A percentile compares a stretch with the other conserved stretches of the same genome.
Conservation (phyloP, 2,329 filamentous ascomycete genomes). For the Neobulgaria alba region DNA sequence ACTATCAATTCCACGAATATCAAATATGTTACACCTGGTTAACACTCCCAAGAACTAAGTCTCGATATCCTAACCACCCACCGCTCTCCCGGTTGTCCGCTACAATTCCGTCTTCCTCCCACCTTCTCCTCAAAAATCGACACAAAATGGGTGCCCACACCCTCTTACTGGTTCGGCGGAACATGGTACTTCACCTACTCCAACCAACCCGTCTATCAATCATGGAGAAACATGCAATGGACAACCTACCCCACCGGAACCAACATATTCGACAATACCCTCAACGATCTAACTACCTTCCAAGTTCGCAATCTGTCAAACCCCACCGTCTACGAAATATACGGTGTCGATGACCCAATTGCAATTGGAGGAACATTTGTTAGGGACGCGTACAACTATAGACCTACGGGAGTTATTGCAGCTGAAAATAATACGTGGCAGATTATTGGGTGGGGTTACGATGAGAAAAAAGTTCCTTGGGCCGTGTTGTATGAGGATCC, state of each 20-base stretch:
- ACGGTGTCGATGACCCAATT: conserved; percentile 1
- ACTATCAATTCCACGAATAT: too few relatives aligned
- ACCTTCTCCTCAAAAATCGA: background rate
- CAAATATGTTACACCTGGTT: too few relatives aligned
- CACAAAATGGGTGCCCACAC: background rate
- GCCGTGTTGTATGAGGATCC: background rate
- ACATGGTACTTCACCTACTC: conserved; percentile 1
- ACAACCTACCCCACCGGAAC: background rate
- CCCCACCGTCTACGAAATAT: conserved; percentile 1
- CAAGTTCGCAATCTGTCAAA: background rate
- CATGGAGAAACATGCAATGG: conserved; percentile 1
- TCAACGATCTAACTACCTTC: conserved; percentile 1
- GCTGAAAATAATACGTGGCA: conserved; percentile 1
- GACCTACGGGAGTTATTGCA: background rate
- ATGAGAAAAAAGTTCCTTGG: background rate
- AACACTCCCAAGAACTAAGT: background rate
- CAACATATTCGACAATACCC: background rate
- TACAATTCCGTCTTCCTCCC: background rate
- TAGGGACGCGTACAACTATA: background rate
- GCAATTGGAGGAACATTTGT: background rate
- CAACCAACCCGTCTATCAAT: background rate
- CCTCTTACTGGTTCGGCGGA: background rate
- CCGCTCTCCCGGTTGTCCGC: background rate
- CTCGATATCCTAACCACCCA: background rate
- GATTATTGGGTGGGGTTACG: conserved; percentile 1